Conservation (phyloP, 2,329 filamentous ascomycete species). For the Fusarium protoensiforme region DNA sequence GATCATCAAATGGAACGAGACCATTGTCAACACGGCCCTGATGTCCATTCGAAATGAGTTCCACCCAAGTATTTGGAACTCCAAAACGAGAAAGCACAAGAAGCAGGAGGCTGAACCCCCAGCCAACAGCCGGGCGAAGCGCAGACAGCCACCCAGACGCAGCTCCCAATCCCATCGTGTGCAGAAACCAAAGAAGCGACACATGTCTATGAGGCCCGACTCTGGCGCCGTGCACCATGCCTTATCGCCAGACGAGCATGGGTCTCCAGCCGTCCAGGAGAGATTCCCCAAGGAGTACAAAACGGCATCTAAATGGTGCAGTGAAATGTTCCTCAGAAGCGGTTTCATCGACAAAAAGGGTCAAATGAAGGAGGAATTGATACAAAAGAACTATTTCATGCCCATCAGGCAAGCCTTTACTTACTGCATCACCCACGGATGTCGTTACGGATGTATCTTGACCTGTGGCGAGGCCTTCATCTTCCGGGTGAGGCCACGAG, state of each 20-base stretch:
- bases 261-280: not conserved
- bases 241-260: not conserved
- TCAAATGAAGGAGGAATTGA: not conserved
- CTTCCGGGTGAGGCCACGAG: conserved; percentile 4
- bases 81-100: not conserved
- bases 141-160: not conserved
- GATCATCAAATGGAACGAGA: conserved; percentile 12
- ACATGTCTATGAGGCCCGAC: not conserved
- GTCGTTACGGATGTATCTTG: conserved; percentile 30
- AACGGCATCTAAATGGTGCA: conserved; percentile 14
- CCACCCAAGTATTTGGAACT: conserved; percentile 7
- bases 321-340: not conserved
- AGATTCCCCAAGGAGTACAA: conserved; percentile 30
- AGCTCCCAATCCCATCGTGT: not conserved
- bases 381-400: not conserved
- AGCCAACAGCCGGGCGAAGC: not conserved
- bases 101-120: not conserved
- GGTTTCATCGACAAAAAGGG: conserved; percentile 14
- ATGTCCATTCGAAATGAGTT: conserved; percentile 7
- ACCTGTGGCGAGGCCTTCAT: conserved; percentile 28
- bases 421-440: conserved; percentile 19
- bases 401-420: conserved; percentile 25
- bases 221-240: not conserved
- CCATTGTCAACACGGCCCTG: conserved; percentile 14
- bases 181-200: not conserved